phyloP scores from a whole-genome alignment of 768 basidiomycete genomes.

The Mycena vitilis region DNA sequence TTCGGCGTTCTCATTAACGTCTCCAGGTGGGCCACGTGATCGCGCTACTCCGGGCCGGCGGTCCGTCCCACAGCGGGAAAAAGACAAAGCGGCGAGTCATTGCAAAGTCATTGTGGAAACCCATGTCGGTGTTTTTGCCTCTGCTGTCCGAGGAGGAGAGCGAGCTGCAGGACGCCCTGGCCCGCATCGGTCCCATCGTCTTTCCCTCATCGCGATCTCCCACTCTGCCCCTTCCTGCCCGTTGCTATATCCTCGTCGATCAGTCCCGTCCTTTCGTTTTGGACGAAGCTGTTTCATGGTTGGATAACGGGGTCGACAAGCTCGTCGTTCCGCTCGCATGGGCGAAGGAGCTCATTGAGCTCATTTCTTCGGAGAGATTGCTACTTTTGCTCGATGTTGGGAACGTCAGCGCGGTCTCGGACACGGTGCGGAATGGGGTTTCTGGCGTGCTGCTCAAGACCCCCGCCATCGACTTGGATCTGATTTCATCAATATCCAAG shows the following conservation, averaged over 20 bases:
- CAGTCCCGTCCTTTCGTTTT: slow-evolving; percentile 54
- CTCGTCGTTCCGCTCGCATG: slow-evolving; percentile 78
- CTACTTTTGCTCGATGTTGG: slow-evolving; percentile 81
- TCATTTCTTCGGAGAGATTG: slow-evolving; percentile 77
- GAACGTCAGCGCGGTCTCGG: slow-evolving; percentile 79
- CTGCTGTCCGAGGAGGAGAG: slow-evolving; percentile 64
- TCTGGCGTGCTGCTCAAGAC: slow-evolving; percentile 87
- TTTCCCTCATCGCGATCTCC: slow-evolving; percentile 52
- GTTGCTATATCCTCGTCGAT: slow-evolving; percentile 69
- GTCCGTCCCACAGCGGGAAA: too few relatives aligned
- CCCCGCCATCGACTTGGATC: slow-evolving; percentile 75
- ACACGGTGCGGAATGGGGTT: slow-evolving; percentile 77
- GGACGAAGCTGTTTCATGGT: slow-evolving; percentile 70
- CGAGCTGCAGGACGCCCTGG: slow-evolving; percentile 67
- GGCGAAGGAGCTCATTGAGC: slow-evolving; percentile 74
- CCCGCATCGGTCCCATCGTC: slow-evolving; percentile 84
- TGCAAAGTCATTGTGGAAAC: background rate
- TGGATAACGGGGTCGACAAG: slow-evolving; percentile 86
- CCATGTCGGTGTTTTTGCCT: slow-evolving; percentile 68
- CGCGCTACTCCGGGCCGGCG: background rate
- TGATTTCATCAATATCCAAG: slow-evolving; percentile 79
- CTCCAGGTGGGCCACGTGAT: background rate
- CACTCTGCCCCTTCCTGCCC: slow-evolving; percentile 47
- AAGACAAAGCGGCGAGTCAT: too few relatives aligned
- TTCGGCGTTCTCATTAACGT: too few relatives aligned